Evolutionary conservation across 768 basidiomycete genomes (phyloP).

Genomic region (Baorangia bicolor): DNA sequence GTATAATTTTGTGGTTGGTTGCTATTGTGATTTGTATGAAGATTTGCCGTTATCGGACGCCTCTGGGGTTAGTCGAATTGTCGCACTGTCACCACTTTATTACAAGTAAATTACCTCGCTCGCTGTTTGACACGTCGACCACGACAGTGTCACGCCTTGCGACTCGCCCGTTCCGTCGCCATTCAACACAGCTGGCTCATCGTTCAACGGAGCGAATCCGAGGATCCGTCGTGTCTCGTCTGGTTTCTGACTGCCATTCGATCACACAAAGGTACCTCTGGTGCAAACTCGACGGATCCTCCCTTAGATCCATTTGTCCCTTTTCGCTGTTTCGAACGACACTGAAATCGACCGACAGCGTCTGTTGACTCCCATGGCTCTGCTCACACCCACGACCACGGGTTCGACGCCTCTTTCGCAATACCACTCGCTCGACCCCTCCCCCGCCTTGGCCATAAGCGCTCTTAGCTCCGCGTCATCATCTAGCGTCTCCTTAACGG

Average conservation of each 20-base stretch:
- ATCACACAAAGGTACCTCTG: constrained; percentile 39
- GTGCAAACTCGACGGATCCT: constrained; percentile 57
- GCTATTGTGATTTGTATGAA: constrained; percentile 10
- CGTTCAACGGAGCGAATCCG: constrained; percentile 11
- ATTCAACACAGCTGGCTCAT: constrained; percentile 4
- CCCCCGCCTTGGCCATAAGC: constrained; percentile 21
- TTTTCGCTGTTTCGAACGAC: constrained; percentile 8
- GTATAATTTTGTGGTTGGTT: constrained; percentile 12
- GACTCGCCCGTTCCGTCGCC: background rate
- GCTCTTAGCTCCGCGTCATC: constrained; percentile 35
- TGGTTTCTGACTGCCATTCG: constrained; percentile 38
- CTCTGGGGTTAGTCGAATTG: background rate
- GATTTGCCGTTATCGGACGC: constrained; percentile 22
- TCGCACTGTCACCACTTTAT: constrained; percentile 8
- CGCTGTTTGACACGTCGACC: constrained; percentile 15
- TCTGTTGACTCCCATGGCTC: constrained; percentile 16
- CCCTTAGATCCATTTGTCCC: constrained; percentile 15
- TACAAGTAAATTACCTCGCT: constrained; percentile 2
- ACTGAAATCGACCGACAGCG: constrained; percentile 1
- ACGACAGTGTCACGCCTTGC: constrained; percentile 5
- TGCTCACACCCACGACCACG: constrained; percentile 25
- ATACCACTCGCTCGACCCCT: constrained; percentile 34
- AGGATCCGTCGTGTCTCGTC: constrained; percentile 53
- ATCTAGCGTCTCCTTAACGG: constrained; percentile 53
- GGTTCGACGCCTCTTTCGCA: constrained; percentile 33